Evolutionary conservation across 2,329 filamentous ascomycete genomes (phyloP).

Genomic region (Ophiostoma perfectum): DNA sequence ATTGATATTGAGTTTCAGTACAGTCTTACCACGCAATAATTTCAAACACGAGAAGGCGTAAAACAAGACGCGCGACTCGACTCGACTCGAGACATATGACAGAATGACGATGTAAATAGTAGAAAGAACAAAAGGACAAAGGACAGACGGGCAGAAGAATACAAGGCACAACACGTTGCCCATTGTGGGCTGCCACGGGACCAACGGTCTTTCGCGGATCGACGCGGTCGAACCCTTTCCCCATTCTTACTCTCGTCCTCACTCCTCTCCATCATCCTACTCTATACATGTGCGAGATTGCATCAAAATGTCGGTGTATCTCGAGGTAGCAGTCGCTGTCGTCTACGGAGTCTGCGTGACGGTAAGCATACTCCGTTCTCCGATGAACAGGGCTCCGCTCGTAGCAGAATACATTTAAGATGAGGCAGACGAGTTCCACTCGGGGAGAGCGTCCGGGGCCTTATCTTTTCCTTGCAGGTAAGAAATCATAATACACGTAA

Average conservation of each 20-base stretch:
- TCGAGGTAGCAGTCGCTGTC: not conserved
- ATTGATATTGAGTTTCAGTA: not conserved
- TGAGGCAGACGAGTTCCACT: constrained; percentile 2
- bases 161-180: not conserved
- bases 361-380: too few relatives aligned
- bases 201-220: constrained; percentile 2
- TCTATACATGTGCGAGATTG: not conserved
- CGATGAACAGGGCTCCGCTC: too few relatives aligned
- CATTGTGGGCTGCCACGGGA: constrained; percentile 2
- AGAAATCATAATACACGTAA: not conserved
- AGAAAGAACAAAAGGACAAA: not conserved
- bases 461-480: not conserved
- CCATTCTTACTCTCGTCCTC: not conserved
- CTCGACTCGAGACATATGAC: not conserved
- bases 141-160: too few relatives aligned
- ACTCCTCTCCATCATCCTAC: not conserved
- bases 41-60: too few relatives aligned
- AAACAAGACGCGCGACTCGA: not conserved
- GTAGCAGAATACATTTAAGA: not conserved
- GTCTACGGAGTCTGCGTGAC: too few relatives aligned
- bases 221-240: not conserved
- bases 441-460: constrained; percentile 4
- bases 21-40: not conserved
- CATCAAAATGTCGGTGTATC: constrained; percentile 1
- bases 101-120: not conserved